These are phyloP conservation scores for Iberis pinnata DNA, from an alignment of 345 rosid species.

Conservation along the genomic window DNA sequence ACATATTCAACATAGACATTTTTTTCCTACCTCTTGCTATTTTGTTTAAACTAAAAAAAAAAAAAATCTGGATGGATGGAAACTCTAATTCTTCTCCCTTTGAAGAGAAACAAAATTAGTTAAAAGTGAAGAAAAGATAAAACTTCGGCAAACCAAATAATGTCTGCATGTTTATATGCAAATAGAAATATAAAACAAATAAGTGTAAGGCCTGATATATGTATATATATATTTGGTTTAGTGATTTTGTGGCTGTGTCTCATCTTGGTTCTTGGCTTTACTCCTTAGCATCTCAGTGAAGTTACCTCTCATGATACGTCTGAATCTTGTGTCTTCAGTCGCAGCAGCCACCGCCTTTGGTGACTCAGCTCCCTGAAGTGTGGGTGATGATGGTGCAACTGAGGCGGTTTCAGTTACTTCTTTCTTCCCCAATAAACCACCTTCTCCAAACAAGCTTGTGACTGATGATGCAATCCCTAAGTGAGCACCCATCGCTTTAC, in stretches of 20 bases:
- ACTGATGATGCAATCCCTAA: constrained; percentile 87
- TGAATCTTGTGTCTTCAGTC: constrained; percentile 78
- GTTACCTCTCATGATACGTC: constrained; percentile 86
- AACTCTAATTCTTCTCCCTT: constrained; percentile 6
- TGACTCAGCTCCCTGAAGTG: constrained; percentile 42
- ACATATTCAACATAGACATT: too few species aligned
- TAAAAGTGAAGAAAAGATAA: not conserved
- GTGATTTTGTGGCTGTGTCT: constrained; percentile 33
- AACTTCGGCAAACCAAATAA: not conserved
- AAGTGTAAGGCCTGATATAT: constrained; percentile 10
- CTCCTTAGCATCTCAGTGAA: constrained; percentile 83
- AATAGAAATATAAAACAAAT: constrained; percentile 1
- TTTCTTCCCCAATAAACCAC: constrained; percentile 75
- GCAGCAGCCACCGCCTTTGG: constrained; percentile 35
- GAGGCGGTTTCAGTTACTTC: constrained; percentile 40
- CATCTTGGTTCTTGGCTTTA: constrained; percentile 58
- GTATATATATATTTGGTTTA: constrained; percentile 11
- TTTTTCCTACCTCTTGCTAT: too few species aligned
- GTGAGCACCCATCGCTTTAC: constrained; percentile 94
- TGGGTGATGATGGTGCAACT: constrained; percentile 28
- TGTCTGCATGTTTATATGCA: too few species aligned
- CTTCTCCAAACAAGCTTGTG: constrained; percentile 80
- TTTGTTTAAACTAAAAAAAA: too few species aligned
- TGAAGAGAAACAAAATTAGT: not conserved
- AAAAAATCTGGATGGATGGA: not conserved